phyloP scores from a whole-genome alignment of 495 filamentous ascomycete genomes.

The Aspergillus wentii region DNA sequence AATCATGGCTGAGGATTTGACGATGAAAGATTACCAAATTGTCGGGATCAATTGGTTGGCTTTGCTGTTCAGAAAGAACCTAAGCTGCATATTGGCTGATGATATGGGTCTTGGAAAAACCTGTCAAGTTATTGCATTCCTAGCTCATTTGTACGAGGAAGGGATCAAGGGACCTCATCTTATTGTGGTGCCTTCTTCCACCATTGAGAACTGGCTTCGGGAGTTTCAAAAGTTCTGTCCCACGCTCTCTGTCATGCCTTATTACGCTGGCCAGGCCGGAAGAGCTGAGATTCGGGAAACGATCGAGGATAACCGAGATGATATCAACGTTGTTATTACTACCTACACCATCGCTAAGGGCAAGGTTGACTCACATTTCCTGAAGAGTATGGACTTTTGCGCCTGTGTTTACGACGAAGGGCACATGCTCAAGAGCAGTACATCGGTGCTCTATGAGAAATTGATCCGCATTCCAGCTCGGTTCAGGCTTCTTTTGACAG shows the following conservation, averaged over 20 bases:
- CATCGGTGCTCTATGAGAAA: slow-evolving; percentile 72
- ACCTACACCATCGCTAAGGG: slow-evolving; percentile 74
- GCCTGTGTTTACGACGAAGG: slow-evolving; percentile 90
- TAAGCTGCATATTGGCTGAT: slow-evolving; percentile 89
- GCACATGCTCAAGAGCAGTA: slow-evolving; percentile 82
- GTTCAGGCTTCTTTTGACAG: slow-evolving; percentile 83
- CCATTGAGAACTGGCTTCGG: slow-evolving; percentile 88
- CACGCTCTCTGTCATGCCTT: slow-evolving; percentile 65
- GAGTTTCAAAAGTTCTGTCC: slow-evolving; percentile 90
- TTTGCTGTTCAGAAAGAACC: slow-evolving; percentile 67
- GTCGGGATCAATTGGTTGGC: slow-evolving; percentile 93
- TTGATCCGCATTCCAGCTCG: slow-evolving; percentile 70
- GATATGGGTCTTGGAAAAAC: slow-evolving; percentile 99
- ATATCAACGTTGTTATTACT: slow-evolving; percentile 82
- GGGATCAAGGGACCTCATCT: slow-evolving; percentile 72
- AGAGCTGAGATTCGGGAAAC: slow-evolving; percentile 59
- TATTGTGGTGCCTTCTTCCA: slow-evolving; percentile 86
- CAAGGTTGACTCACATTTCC: slow-evolving; percentile 64
- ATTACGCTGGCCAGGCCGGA: slow-evolving; percentile 66
- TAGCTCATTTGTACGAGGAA: slow-evolving; percentile 72
- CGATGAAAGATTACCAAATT: slow-evolving; percentile 87
- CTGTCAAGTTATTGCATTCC: slow-evolving; percentile 89
- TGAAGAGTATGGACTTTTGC: slow-evolving; percentile 56
- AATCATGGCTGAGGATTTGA: slow-evolving; percentile 63
- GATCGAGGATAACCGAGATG: slow-evolving; percentile 55